These are phyloP conservation scores for Tetrapisispora iriomotensis DNA, from an alignment of 805 yeast species.

Conservation along the genomic window DNA sequence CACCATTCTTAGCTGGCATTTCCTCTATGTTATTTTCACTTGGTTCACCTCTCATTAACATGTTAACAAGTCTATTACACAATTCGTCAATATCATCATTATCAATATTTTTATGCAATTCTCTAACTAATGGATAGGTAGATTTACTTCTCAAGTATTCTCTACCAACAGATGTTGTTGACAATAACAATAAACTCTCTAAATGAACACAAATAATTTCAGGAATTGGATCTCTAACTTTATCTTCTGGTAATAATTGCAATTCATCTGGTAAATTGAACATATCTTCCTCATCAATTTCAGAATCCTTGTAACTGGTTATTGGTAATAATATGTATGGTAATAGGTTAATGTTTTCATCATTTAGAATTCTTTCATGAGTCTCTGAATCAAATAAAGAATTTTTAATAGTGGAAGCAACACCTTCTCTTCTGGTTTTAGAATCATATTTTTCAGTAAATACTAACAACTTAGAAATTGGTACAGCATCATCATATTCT, in stretches of 20 bases:
- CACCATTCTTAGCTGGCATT: constrained; percentile 36
- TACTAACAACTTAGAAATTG: constrained; percentile 69
- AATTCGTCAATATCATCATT: constrained; percentile 43
- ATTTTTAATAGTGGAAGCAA: constrained; percentile 86
- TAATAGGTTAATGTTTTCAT: constrained; percentile 58
- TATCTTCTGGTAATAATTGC: constrained; percentile 67
- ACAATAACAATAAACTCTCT: constrained; percentile 69
- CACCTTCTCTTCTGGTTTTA: constrained; percentile 79
- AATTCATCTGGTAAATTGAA: constrained; percentile 82
- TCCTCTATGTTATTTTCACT: constrained; percentile 38
- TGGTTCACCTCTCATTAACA: constrained; percentile 86
- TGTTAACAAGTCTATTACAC: constrained; percentile 78
- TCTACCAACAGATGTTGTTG: constrained; percentile 66
- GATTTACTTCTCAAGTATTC: constrained; percentile 70
- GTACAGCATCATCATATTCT: constrained; percentile 64
- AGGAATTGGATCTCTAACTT: constrained; percentile 60
- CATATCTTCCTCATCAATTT: constrained; percentile 73
- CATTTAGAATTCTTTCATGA: constrained; percentile 51
- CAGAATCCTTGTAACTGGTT: constrained; percentile 60
- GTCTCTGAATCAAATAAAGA: constrained; percentile 68
- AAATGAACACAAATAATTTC: constrained; percentile 62
- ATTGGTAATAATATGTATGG: constrained; percentile 78
- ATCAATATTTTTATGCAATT: constrained; percentile 55
- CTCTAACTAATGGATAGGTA: constrained; percentile 80
- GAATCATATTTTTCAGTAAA: constrained; percentile 77